phyloP scores from a whole-genome alignment of 2,329 filamentous ascomycete species.

The Claviceps lovelessii region DNA sequence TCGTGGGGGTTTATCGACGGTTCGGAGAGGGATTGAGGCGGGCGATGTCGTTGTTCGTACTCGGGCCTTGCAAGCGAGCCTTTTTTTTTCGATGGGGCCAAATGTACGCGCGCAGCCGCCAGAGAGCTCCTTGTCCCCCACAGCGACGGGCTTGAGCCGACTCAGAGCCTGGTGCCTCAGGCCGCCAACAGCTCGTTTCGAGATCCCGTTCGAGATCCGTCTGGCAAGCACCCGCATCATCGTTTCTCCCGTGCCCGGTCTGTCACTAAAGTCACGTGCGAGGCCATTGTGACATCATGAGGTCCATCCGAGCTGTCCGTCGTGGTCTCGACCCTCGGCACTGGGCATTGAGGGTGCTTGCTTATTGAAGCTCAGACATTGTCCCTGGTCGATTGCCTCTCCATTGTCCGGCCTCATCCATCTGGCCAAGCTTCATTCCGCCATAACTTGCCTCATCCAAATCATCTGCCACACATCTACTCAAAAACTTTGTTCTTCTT shows the following conservation, averaged over 20 bases:
- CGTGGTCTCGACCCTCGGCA: too few species aligned
- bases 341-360: too few species aligned
- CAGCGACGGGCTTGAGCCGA: slow-evolving; percentile 17
- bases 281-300: slow-evolving; percentile 7
- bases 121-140: slow-evolving; percentile 13
- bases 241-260: neutral
- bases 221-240: neutral
- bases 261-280: neutral
- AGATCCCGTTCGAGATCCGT: too few species aligned
- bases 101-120: neutral
- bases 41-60: neutral
- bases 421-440: too few species aligned
- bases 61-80: slow-evolving; percentile 23
- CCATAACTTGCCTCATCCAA: too few species aligned
- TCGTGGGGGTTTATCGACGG: slow-evolving; percentile 20
- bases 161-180: slow-evolving; percentile 14
- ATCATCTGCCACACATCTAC: slow-evolving; percentile 3
- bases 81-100: slow-evolving; percentile 22
- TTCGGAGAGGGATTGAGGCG: slow-evolving; percentile 15
- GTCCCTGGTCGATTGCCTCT: neutral
- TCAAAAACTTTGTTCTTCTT: neutral
- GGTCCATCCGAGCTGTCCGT: neutral
- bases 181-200: neutral
- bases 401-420: too few species aligned
- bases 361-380: neutral